Evolutionary conservation across 768 basidiomycete species (phyloP).

Genomic region (Lentinus tigrinus): DNA sequence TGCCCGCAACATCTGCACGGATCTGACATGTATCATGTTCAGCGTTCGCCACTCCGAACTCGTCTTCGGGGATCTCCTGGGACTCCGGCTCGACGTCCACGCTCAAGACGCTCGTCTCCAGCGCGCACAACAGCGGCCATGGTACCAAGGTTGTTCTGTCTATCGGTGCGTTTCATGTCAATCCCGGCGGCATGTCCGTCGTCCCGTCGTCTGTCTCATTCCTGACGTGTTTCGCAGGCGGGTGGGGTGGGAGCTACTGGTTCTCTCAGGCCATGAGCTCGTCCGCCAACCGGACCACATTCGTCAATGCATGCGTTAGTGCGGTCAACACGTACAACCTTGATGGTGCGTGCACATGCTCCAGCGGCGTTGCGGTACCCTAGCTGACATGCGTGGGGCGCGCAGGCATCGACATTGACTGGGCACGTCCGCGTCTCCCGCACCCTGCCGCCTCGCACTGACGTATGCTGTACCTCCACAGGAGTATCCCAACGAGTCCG

Average conservation of each 20-base stretch:
- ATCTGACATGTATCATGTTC: constrained; percentile 18
- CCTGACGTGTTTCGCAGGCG: constrained; percentile 35
- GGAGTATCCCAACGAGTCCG: constrained; percentile 73
- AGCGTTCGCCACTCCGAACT: constrained; percentile 73
- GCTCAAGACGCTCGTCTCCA: constrained; percentile 54
- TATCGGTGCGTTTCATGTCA: constrained; percentile 44
- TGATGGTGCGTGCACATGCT: constrained; percentile 43
- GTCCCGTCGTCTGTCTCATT: neutral
- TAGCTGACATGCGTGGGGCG: neutral
- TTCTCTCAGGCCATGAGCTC: constrained; percentile 62
- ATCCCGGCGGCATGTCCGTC: neutral
- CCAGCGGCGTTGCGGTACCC: neutral
- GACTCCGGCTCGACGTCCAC: constrained; percentile 49
- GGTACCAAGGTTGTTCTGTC: constrained; percentile 68
- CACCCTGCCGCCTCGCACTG: neutral
- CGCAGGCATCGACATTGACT: constrained; percentile 56
- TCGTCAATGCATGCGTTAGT: constrained; percentile 52
- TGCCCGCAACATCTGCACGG: neutral
- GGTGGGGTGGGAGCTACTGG: constrained; percentile 70
- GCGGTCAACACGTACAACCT: constrained; percentile 59
- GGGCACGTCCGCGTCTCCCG: constrained; percentile 35
- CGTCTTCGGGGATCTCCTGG: constrained; percentile 50
- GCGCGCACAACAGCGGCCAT: constrained; percentile 52
- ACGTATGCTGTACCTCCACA: constrained; percentile 23
- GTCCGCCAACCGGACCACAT: constrained; percentile 48